Evolutionary conservation across 129 eudicot genomes (phyloP).

Genomic region (Dittrichia graveolens): DNA sequence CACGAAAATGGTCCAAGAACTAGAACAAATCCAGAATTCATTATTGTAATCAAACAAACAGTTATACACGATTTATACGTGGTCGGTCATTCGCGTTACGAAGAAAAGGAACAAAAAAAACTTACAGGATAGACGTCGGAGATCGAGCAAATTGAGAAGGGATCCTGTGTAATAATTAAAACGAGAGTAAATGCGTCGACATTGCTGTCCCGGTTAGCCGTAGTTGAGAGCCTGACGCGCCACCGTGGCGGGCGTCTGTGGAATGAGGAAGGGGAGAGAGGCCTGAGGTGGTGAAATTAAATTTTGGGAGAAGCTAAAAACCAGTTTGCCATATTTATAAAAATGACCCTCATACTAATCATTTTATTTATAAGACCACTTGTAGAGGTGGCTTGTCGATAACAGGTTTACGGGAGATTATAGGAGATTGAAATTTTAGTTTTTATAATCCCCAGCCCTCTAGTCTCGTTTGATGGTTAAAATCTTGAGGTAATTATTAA

Average conservation of each 20-base stretch:
- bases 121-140: slow-evolving; percentile 23
- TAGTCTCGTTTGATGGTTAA: too few relatives aligned
- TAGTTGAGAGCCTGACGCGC: slow-evolving; percentile 27
- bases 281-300: slow-evolving; percentile 16
- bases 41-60: slow-evolving; percentile 5
- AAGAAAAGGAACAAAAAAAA: neutral
- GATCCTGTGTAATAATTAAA: neutral
- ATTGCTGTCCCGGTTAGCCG: neutral
- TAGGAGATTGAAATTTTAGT: too few relatives aligned
- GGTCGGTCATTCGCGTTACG: slow-evolving; percentile 3
- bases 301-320: slow-evolving; percentile 6
- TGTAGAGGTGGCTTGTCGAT: too few relatives aligned
- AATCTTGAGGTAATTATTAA: too few relatives aligned
- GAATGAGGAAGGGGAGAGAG: slow-evolving; percentile 27
- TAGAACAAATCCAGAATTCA: neutral
- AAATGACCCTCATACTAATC: too few relatives aligned
- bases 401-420: too few relatives aligned
- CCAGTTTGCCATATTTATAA: slow-evolving; percentile 2
- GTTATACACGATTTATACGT: neutral
- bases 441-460: too few relatives aligned
- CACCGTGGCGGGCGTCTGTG: slow-evolving; percentile 30
- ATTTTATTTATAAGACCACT: too few relatives aligned
- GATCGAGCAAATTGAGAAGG: slow-evolving; percentile 11
- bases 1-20: slow-evolving; percentile 10
- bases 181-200: slow-evolving; percentile 16